Evolutionary conservation across 306 rosid genomes (phyloP).

Genomic region (Styphnolobium japonicum): DNA sequence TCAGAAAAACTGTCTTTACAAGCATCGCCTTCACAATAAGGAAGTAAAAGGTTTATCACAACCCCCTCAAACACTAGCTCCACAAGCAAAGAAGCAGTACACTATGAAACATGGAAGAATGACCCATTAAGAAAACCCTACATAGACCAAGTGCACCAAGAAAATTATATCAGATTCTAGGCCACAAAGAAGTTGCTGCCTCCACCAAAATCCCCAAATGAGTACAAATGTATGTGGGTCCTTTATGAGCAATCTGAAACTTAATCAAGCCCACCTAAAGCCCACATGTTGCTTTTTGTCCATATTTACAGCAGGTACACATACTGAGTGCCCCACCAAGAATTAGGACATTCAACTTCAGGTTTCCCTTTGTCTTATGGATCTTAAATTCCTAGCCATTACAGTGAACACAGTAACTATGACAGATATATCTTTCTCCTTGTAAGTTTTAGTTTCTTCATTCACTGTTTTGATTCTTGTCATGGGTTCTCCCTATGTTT

Average conservation of each 20-base stretch:
- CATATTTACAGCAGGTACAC: constrained; percentile 73
- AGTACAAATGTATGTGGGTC: constrained; percentile 34
- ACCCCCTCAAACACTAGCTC: not conserved
- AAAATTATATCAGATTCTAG: not conserved
- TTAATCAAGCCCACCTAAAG: constrained; percentile 56
- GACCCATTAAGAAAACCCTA: not conserved
- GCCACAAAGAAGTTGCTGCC: not conserved
- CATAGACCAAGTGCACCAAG: not conserved
- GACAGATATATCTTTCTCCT: not conserved
- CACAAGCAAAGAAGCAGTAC: not conserved
- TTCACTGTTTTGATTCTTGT: not conserved
- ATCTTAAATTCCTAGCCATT: not conserved
- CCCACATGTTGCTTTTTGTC: constrained; percentile 50
- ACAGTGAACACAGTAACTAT: not conserved
- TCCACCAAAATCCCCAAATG: not conserved
- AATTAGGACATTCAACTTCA: constrained; percentile 57
- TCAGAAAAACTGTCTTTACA: not conserved
- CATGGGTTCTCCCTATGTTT: not conserved
- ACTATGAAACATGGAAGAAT: not conserved
- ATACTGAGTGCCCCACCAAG: constrained; percentile 53
- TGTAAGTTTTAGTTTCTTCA: not conserved
- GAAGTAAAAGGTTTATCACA: not conserved
- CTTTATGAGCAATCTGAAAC: constrained; percentile 45
- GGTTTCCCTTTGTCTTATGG: not conserved
- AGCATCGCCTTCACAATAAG: not conserved